These are phyloP conservation scores for Podospora didyma DNA, from an alignment of 495 filamentous ascomycete genomes.

Conservation along the genomic window DNA sequence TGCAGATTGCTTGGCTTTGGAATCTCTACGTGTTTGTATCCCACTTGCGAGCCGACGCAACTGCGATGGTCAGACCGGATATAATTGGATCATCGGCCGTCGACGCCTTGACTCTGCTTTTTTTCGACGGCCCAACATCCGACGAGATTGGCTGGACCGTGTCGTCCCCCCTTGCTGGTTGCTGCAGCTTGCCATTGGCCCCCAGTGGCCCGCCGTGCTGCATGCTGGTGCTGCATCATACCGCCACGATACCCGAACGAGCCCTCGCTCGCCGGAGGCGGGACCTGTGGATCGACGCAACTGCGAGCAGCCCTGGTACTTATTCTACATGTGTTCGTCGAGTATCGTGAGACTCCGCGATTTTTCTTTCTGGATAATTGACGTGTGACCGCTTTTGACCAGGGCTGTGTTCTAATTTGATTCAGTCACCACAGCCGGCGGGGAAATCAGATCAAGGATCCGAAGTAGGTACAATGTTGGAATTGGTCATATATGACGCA, in stretches of 20 bases:
- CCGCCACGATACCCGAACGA: background rate
- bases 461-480: too few species aligned
- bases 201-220: background rate
- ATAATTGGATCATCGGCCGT: constrained; percentile 7
- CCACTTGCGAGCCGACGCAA: constrained; percentile 20
- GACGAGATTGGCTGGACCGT: constrained; percentile 11
- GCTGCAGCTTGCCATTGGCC: background rate
- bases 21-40: background rate
- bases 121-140: background rate
- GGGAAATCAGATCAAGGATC: too few species aligned
- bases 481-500: too few species aligned
- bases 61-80: constrained; percentile 10
- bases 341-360: too few species aligned
- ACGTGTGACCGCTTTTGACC: too few species aligned
- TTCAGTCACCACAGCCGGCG: too few species aligned
- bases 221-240: background rate
- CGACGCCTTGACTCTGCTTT: constrained; percentile 2
- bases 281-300: background rate
- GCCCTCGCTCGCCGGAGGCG: too few species aligned
- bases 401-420: too few species aligned
- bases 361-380: too few species aligned
- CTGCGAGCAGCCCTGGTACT: background rate
- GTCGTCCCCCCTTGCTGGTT: background rate
- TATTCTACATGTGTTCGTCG: too few species aligned
- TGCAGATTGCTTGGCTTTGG: too few species aligned